A percentile compares a stretch with the other conserved stretches of the same genome.
Conservation (phyloP, 805 yeast species). For the Lachancea meyersii region DNA sequence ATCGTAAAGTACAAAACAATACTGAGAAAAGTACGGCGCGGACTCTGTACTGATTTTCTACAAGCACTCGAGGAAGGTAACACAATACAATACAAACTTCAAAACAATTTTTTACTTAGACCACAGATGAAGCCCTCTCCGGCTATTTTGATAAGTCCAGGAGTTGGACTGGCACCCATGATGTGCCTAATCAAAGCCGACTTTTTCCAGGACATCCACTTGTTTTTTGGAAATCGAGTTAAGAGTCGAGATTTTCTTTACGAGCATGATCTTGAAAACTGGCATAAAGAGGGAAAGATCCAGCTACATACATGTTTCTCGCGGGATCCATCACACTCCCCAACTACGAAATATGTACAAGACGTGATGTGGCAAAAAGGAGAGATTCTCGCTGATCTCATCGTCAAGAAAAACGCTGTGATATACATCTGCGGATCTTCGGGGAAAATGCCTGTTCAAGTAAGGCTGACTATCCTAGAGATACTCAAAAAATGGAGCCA, state of each 20-base stretch:
- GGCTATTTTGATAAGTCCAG: constrained; percentile 76
- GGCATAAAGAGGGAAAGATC: constrained; percentile 34
- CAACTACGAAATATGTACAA: constrained; percentile 66
- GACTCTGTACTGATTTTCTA: constrained; percentile 78
- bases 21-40: constrained; percentile 66
- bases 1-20: constrained; percentile 83
- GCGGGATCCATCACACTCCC: constrained; percentile 37
- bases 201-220: constrained; percentile 30
- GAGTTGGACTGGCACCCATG: constrained; percentile 96
- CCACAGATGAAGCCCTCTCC: constrained; percentile 39
- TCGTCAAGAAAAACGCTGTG: constrained; percentile 50
- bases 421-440: constrained; percentile 88
- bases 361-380: constrained; percentile 53
- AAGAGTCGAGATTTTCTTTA: constrained; percentile 64
- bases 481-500: constrained; percentile 45
- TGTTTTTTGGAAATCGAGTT: constrained; percentile 74
- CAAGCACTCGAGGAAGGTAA: constrained; percentile 45
- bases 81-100: constrained; percentile 45
- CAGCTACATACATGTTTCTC: constrained; percentile 43
- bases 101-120: constrained; percentile 38
- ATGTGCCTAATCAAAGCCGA: constrained; percentile 53
- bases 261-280: constrained; percentile 44
- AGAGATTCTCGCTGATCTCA: constrained; percentile 43
- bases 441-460: constrained; percentile 89
- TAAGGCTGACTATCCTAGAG: constrained; percentile 68